Conservation (phyloP, 495 filamentous ascomycete species). For the Sabuloglossum arenarium region DNA sequence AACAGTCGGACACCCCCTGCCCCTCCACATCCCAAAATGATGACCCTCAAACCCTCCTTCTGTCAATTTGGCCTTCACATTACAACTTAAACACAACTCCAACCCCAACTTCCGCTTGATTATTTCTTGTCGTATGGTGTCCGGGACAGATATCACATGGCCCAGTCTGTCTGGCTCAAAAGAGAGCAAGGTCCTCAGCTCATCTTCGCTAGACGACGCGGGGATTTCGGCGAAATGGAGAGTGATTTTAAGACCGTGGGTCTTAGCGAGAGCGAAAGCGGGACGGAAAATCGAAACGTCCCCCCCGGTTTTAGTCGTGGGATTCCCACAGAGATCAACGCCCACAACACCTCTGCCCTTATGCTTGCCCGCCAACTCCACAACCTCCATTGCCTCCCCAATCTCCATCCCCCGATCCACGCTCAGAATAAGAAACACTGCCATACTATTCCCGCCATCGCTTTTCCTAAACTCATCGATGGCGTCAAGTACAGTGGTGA, state of each 20-base stretch:
- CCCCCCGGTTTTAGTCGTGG: not conserved
- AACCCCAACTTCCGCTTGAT: not conserved
- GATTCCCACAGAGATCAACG: not conserved
- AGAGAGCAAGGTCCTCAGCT: not conserved
- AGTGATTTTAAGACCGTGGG: not conserved
- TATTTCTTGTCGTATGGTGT: not conserved
- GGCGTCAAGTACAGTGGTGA: not conserved
- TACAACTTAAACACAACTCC: not conserved
- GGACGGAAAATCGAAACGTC: not conserved
- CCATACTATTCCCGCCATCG: not conserved
- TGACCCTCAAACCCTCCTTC: not conserved
- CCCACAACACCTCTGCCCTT: too few species aligned
- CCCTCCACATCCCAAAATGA: not conserved
- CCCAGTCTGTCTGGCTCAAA: not conserved
- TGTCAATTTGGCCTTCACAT: not conserved
- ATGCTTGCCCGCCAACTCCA: too few species aligned
- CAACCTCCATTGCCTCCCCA: not conserved
- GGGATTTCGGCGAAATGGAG: not conserved
- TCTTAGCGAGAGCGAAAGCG: not conserved
- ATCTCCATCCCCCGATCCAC: not conserved
- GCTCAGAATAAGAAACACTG: not conserved
- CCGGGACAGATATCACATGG: not conserved
- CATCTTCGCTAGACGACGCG: not conserved
- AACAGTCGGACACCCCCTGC: too few species aligned
- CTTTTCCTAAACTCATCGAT: not conserved